phyloP scores from a whole-genome alignment of 495 filamentous ascomycete species.

The Pseudoneurospora amorphoporcata region DNA sequence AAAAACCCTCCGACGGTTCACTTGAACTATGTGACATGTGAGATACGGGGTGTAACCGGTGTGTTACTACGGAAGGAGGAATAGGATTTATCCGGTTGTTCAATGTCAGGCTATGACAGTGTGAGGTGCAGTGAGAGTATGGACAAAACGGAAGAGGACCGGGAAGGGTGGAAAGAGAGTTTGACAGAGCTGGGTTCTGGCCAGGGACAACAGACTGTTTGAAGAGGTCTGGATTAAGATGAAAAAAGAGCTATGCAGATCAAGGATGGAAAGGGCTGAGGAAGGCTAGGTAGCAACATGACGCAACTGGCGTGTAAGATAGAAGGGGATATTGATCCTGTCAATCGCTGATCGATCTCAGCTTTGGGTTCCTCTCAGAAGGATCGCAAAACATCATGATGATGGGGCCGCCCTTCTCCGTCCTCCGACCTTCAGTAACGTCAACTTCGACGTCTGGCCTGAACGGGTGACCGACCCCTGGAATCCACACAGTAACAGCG shows the following conservation, averaged over 20 bases:
- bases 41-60: not conserved
- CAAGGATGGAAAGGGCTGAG: not conserved
- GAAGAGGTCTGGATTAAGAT: not conserved
- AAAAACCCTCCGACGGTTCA: not conserved
- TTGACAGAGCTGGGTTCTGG: not conserved
- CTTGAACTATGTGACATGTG: not conserved
- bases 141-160: not conserved
- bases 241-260: not conserved
- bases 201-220: not conserved
- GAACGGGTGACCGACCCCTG: not conserved
- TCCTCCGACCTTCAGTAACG: not conserved
- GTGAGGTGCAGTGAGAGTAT: not conserved
- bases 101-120: not conserved
- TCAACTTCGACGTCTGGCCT: not conserved
- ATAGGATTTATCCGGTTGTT: not conserved
- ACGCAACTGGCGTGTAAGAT: not conserved
- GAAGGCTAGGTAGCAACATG: not conserved
- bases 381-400: not conserved
- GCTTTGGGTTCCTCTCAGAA: not conserved
- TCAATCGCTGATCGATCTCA: not conserved
- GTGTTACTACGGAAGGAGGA: not conserved
- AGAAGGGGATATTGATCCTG: not conserved
- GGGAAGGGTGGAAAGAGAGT: not conserved
- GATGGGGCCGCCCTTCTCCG: not conserved
- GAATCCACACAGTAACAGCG: not conserved